These are phyloP conservation scores for Botrytis cinerea DNA, from an alignment of 2,329 filamentous ascomycete genomes.

Conservation along the genomic window DNA sequence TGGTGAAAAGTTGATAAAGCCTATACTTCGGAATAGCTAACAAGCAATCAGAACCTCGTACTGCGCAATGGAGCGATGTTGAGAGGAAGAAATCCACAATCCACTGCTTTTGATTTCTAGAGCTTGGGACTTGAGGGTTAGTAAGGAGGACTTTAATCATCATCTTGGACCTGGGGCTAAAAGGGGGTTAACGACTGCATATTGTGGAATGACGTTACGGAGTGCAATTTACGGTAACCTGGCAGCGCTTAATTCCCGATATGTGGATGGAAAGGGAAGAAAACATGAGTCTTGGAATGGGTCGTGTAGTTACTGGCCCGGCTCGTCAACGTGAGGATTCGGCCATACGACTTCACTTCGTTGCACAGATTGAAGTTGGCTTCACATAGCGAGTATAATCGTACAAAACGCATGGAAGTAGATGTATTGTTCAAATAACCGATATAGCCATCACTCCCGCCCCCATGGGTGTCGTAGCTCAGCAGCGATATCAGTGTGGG, in stretches of 20 bases:
- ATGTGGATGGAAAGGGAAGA: not conserved
- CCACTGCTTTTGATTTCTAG: not conserved
- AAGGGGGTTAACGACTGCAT: not conserved
- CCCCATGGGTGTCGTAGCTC: not conserved
- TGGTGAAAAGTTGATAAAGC: not conserved
- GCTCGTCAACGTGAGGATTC: not conserved
- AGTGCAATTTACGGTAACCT: not conserved
- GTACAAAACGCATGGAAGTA: not conserved
- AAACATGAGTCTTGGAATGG: not conserved
- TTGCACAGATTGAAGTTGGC: not conserved
- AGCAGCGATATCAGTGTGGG: not conserved
- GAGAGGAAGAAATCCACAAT: not conserved
- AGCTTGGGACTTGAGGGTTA: not conserved
- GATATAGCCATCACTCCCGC: not conserved
- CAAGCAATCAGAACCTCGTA: not conserved
- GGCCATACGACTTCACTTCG: not conserved
- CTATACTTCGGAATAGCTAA: not conserved
- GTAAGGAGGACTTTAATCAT: not conserved
- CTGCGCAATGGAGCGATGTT: not conserved
- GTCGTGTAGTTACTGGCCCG: not conserved
- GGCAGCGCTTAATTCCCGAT: not conserved
- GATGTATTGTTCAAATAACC: not conserved
- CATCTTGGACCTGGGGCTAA: not conserved
- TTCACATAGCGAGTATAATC: not conserved
- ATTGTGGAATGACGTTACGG: not conserved